Evolutionary conservation across 306 rosid species (phyloP), one percentile per base, ranked within the genome.

Genomic region (Lathyrus tuberosus): DNA sequence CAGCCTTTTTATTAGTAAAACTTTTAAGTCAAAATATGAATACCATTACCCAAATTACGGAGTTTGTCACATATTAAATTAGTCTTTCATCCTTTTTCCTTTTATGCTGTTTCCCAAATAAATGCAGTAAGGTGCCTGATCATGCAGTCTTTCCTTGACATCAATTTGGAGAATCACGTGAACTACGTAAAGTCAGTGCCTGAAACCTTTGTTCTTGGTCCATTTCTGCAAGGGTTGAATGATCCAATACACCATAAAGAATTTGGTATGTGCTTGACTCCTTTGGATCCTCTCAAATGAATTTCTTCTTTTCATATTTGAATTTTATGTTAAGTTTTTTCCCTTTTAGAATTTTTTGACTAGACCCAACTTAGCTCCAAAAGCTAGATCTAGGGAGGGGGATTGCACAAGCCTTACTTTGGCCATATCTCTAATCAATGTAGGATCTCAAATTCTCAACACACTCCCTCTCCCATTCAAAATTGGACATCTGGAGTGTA

Each of bases 211-310:
- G 72, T 93, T 63, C 87, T 90, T 44, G 97, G 97, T 74, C 94
- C 97, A 69, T 81, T 93, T 69, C 61, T 93, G 64, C 86, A 81
- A 80, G 97, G 91, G 62, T 42, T 93, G 76, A 93, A 93, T 71
- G 98, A 93, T 68, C 96, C 98, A 10, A 84, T 82, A 76, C 98
- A 93, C 65, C 97, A 93, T 84, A 90, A 86, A 81, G 96, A 90
- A 47, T 93, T 93, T 71, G 97, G 98, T 93, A 52, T 51, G 85
- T 78, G 51, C 54, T 73, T 82, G 14, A 43, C 44, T 60, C 31
- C 57, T 46, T 73, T 74, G 56, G 15, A n/a, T 56, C 17, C 60
- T 68, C 69, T 67, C 41, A 43, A 64, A 54, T 66, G 52, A 75
- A 40, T 62, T 74, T 71, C 33, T 31, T 72, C 10, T 59, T 26